Conservation (phyloP, 2,329 filamentous ascomycete genomes). For the Xylariomycetidae sp. region DNA sequence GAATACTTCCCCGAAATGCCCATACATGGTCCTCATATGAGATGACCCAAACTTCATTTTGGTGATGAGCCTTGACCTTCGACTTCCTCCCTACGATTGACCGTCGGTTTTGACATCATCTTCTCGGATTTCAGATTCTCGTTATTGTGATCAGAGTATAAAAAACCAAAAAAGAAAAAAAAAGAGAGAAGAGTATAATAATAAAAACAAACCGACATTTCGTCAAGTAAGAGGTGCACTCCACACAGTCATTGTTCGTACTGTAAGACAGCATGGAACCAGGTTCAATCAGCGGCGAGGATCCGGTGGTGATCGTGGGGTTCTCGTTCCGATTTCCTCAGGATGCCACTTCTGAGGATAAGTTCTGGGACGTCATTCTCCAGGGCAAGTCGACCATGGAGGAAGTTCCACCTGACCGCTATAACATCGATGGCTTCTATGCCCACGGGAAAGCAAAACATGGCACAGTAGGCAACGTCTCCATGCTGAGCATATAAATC, state of each 20-base stretch:
- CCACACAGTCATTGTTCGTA: not conserved
- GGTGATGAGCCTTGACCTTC: no score
- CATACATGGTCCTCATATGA: no score
- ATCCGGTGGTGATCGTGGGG: slow-evolving; percentile 3
- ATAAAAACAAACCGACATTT: not conserved
- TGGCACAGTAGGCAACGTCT: no score
- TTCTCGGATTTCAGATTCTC: not conserved
- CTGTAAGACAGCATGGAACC: not conserved
- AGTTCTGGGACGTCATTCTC: slow-evolving; percentile 1
- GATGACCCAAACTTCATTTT: no score
- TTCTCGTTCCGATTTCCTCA: slow-evolving; percentile 1
- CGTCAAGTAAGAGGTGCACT: no score
- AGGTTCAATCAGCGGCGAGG: not conserved
- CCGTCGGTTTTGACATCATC: not conserved
- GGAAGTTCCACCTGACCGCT: slow-evolving; percentile 1
- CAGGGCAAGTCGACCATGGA: slow-evolving; percentile 1
- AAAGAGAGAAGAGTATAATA: no score
- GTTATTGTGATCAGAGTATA: not conserved
- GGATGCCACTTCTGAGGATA: slow-evolving; percentile 1
- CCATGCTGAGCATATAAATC: no score
- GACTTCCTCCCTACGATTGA: no score
- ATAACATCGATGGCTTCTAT: slow-evolving; percentile 2
- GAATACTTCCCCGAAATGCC: no score
- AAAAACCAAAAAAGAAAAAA: no score
- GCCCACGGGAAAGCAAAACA: no score